Conservation (phyloP, 805 yeast genomes). For the Candida xiaguanensis region DNA sequence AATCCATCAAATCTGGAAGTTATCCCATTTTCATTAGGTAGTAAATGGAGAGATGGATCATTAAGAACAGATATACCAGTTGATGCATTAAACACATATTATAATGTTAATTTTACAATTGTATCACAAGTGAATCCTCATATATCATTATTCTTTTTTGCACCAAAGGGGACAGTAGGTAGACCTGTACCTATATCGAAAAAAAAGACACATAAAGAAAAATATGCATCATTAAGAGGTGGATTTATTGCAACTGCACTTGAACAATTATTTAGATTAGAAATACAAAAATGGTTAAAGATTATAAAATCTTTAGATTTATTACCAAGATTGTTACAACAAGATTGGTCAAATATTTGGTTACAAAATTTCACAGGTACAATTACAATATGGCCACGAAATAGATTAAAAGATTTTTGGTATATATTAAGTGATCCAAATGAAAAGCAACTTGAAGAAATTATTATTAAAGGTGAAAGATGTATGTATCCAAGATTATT, state of each 20-base stretch:
- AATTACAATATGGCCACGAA: constrained; percentile 73
- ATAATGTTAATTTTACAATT: constrained; percentile 69
- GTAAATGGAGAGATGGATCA: constrained; percentile 77
- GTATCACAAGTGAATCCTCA: constrained; percentile 86
- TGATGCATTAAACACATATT: constrained; percentile 67
- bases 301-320: constrained; percentile 62
- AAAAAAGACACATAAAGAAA: constrained; percentile 34
- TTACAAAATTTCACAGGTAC: constrained; percentile 72
- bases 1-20: constrained; percentile 34
- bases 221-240: constrained; percentile 54
- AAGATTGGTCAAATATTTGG: constrained; percentile 79
- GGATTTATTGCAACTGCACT: constrained; percentile 72
- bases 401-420: constrained; percentile 54
- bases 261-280: constrained; percentile 68
- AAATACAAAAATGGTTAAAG: constrained; percentile 73
- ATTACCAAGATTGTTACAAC: constrained; percentile 64
- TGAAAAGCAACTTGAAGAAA: constrained; percentile 49
- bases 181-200: constrained; percentile 61
- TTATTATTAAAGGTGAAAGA: constrained; percentile 60
- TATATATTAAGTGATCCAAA: constrained; percentile 68
- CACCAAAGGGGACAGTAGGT: constrained; percentile 79
- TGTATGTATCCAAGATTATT: constrained; percentile 63
- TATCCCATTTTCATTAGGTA: constrained; percentile 69
- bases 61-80: constrained; percentile 76
- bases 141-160: constrained; percentile 68